Base-by-base conservation (phyloP, 768 basidiomycete genomes). In the Mycena haematopus region DNA sequence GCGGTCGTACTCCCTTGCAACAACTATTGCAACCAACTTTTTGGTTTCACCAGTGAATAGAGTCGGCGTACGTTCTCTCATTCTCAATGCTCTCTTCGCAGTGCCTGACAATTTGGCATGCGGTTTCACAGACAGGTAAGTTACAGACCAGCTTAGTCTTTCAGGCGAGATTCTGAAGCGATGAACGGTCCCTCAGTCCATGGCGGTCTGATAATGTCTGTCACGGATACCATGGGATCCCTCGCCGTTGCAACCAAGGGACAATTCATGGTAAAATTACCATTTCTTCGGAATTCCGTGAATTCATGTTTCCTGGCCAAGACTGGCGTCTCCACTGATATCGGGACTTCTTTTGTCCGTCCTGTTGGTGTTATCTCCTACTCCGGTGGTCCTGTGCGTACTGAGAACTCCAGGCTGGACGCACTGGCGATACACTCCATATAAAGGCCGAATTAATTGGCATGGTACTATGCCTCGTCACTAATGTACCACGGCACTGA, bases 321-420 rank as follows among this genome's bases (percentile, higher is more conserved):
- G 66, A 94, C 93, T 0, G 92, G 93, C 17, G 92, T 94, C 11
- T 92, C 91, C 2, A 92, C 91, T 3, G 92, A 94, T 71, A 86
- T 95, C 65, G 87, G 81, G 24, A 73, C 86, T n/a, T 83, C 84
- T 0, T 87, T 87, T 62, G 78, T 86, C 53, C 79, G 81, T 49
- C 85, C 85, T 42, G 40, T 42, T 8, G 40, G 40, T 42, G 40
- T 42, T n/a, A 7, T n/a, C 40, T n/a, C 17, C 19, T n/a, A 7
- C 19, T 42, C 40, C n/a, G n/a, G 6, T 7, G n/a, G 8, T n/a
- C n/a, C n/a, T 6, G 40, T 42, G n/a, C 19, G 6, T 7, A n/a
- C 19, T n/a, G 40, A 42, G 40, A 42, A 6, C 40, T 42, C 40
- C n/a, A 42, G 22, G 89, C 84, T 6, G 93, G 93, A n/a, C 81